Percentiles rank a stretch among this genome's conserved stretches.
These are phyloP conservation scores for Chlamydomonas sp. DNA, from an alignment of 139 green algal species.

Conservation along the genomic window DNA sequence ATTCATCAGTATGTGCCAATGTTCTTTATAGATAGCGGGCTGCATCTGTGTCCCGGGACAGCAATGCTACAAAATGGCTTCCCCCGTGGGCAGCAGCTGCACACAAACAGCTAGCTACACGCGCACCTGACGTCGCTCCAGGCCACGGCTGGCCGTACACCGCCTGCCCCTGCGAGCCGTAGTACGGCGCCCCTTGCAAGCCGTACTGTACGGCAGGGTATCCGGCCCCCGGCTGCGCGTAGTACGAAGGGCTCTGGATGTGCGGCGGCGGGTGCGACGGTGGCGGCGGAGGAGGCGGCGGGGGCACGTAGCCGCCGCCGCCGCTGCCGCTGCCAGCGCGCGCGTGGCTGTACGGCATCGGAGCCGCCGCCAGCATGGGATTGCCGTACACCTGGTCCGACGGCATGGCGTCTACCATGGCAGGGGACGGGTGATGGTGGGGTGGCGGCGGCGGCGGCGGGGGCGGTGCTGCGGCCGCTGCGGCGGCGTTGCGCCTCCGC, in stretches of 20 bases:
- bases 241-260: neutral
- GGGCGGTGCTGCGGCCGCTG: slow-evolving; percentile 17
- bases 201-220: neutral
- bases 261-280: neutral
- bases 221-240: neutral
- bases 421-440: neutral
- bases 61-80: no score
- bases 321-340: neutral
- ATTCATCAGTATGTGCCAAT: no score
- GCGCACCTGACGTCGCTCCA: no score
- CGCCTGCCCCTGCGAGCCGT: neutral
- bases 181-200: neutral
- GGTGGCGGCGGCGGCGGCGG: neutral
- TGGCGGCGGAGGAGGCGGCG: slow-evolving; percentile 18
- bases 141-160: neutral
- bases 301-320: neutral
- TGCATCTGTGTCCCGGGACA: no score
- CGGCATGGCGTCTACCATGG: neutral
- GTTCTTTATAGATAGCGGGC: no score
- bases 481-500: neutral
- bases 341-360: neutral
- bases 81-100: no score
- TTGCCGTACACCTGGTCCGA: slow-evolving; percentile 7
- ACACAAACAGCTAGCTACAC: no score
- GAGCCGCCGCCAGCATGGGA: slow-evolving; percentile 12